Conservation (phyloP, 352 stramenopile genomes). For the Globisporangium nodosum region DNA sequence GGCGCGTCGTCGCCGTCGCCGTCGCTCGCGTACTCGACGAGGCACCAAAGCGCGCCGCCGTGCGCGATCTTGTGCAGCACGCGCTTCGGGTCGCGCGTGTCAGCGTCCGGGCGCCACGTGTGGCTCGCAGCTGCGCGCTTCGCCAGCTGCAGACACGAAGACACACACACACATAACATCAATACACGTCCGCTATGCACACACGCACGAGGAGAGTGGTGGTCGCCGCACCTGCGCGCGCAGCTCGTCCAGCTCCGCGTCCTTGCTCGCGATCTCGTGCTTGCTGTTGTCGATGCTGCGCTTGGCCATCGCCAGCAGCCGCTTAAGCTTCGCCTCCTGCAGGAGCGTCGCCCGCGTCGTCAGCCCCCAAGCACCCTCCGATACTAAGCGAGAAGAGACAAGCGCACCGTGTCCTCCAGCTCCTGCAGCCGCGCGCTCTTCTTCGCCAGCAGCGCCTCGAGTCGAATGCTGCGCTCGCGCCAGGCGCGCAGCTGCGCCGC, state of each 20-base stretch:
- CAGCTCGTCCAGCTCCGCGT: constrained; percentile 40
- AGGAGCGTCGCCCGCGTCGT: not conserved
- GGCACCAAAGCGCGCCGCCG: constrained; percentile 56
- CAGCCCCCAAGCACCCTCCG: not conserved
- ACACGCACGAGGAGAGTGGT: not conserved
- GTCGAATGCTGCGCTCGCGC: constrained; percentile 53
- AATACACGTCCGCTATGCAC: not conserved
- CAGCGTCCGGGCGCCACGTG: constrained; percentile 39
- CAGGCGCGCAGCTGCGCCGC: constrained; percentile 39
- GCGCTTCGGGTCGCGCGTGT: constrained; percentile 53
- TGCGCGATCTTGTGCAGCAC: constrained; percentile 69
- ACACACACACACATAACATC: too few relatives aligned
- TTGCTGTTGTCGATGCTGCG: constrained; percentile 88
- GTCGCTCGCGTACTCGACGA: constrained; percentile 78
- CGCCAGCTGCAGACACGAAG: constrained; percentile 8
- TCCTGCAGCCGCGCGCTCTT: constrained; percentile 72
- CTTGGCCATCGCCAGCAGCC: constrained; percentile 81
- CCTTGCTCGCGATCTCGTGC: constrained; percentile 67
- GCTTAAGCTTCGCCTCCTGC: constrained; percentile 80
- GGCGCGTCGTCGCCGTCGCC: constrained; percentile 66
- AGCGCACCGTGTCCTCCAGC: constrained; percentile 63
- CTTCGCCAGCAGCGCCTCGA: constrained; percentile 63
- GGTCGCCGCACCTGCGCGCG: constrained; percentile 27
- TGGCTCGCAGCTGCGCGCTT: constrained; percentile 35
- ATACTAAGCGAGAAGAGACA: not conserved